Conservation (phyloP, 148 eudicot genomes). For the Diospyros kaki region DNA sequence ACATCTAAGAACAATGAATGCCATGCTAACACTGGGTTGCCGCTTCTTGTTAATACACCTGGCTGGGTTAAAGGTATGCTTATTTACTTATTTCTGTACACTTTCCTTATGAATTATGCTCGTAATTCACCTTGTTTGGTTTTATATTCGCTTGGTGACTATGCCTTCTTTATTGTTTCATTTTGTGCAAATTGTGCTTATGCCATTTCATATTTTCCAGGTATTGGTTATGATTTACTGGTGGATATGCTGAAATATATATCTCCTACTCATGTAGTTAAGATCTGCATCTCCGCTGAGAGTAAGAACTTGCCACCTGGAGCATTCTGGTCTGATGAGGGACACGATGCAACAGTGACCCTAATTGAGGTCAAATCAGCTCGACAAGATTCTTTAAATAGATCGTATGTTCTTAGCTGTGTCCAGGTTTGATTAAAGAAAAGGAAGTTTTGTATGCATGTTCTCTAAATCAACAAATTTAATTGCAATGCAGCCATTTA, state of each 20-base stretch:
- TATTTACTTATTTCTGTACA: neutral
- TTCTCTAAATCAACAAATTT: neutral
- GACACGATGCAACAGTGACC: slow-evolving; percentile 27
- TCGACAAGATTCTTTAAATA: slow-evolving; percentile 54
- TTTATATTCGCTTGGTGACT: neutral
- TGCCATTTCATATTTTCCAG: slow-evolving; percentile 34
- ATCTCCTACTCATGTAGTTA: slow-evolving; percentile 73
- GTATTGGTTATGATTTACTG: slow-evolving; percentile 71
- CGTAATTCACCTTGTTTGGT: neutral
- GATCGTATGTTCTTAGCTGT: slow-evolving; percentile 54
- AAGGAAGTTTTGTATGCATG: too few species aligned
- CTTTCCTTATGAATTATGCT: neutral
- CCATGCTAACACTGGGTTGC: slow-evolving; percentile 38
- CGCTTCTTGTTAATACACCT: slow-evolving; percentile 80
- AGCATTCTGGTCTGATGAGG: slow-evolving; percentile 64
- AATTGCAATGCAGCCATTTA: neutral
- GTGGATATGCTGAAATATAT: slow-evolving; percentile 71
- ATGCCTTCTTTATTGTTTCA: slow-evolving; percentile 1
- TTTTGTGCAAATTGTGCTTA: slow-evolving; percentile 1
- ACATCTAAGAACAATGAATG: slow-evolving; percentile 24
- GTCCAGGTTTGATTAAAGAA: neutral
- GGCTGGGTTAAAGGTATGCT: slow-evolving; percentile 93
- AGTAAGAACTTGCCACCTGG: slow-evolving; percentile 80
- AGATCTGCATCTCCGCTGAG: slow-evolving; percentile 60
- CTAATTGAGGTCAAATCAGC: slow-evolving; percentile 73